Evolutionary conservation across 2,329 filamentous ascomycete species (phyloP), one percentile per base, ranked within the genome.

Genomic region (Alternaria triticina): DNA sequence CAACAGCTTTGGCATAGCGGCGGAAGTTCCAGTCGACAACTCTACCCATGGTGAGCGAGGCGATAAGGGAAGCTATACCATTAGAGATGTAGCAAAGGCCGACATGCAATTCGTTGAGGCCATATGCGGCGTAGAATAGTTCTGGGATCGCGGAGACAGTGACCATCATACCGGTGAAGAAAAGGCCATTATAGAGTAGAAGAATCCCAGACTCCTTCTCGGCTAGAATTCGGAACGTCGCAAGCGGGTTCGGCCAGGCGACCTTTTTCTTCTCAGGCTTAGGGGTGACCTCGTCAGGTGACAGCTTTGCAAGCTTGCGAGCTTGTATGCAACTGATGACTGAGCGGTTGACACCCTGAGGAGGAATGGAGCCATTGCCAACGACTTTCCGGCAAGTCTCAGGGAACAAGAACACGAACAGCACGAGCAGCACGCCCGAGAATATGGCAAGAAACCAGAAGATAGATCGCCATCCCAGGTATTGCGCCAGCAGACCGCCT

Each of bases 21-120:
- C 88, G 85, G 77, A 92, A 96, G 76, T 94, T 94, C 84, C 87
- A 89, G 77, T 93, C 91, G 36, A 92, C 84, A 2, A 88, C 52
- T 22, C 74, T 70, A 13, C 76, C 75, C 68, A 73, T 74, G 6
- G 73, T 73, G 1, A 78, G 60, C 0, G 74, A 73, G 1, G 74
- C 70, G 5, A 73, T 49, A 3, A 78, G 66, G 6, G 70, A 70
- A 8, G 73, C 75, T 4, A 72, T 68, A 10, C 75, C 75, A 9
- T 68, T 69, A 3, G 75, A 61, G 13, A 77, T 77, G 58, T 77
- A 78, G 55, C 74, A 78, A 0, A 78, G 66, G 1, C 75, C 75
- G 11, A 77, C 59, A 6, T 76, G 57, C 3, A 78, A 65, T 59
- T 76, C 73, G 27, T 76, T 70, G 15, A 78, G 68, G 12, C 64